Evolutionary conservation across 352 stramenopile genomes (phyloP).

Genomic region (Aphanomyces stellatus): DNA sequence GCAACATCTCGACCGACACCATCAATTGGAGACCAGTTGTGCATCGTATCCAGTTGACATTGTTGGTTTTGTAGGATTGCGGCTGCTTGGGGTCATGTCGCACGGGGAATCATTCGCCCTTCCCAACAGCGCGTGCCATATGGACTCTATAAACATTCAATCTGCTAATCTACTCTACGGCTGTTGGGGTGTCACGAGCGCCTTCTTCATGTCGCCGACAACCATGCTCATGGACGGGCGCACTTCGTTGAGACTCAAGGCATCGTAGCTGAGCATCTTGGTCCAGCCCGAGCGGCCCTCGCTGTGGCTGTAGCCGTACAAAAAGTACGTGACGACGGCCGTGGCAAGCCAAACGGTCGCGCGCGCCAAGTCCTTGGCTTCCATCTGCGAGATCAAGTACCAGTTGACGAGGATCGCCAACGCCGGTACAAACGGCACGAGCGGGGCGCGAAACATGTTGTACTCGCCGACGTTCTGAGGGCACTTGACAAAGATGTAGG

Average conservation of each 20-base stretch:
- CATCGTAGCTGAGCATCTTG: conserved; percentile 32
- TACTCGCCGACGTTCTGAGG: conserved; percentile 37
- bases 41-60: too few species aligned
- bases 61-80: too few species aligned
- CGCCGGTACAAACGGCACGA: conserved; percentile 61
- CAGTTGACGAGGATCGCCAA: conserved; percentile 57
- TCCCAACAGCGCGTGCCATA: too few species aligned
- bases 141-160: not conserved
- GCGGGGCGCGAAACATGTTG: conserved; percentile 44
- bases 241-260: conserved; percentile 35
- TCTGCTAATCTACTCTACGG: too few species aligned
- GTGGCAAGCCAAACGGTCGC: conserved; percentile 43
- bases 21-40: too few species aligned
- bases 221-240: conserved; percentile 35
- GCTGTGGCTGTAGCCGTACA: conserved; percentile 64
- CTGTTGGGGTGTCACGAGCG: not conserved
- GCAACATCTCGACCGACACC: too few species aligned
- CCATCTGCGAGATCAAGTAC: conserved; percentile 58
- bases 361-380: conserved; percentile 39
- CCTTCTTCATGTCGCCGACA: not conserved
- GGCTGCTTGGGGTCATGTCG: too few species aligned
- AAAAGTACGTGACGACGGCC: conserved; percentile 62
- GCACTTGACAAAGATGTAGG: conserved; percentile 32
- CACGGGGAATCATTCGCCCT: too few species aligned
- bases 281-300: conserved; percentile 55